Evolutionary conservation across 1,139 yeast species (phyloP).

Genomic region (Meyerozyma smithsonii): DNA sequence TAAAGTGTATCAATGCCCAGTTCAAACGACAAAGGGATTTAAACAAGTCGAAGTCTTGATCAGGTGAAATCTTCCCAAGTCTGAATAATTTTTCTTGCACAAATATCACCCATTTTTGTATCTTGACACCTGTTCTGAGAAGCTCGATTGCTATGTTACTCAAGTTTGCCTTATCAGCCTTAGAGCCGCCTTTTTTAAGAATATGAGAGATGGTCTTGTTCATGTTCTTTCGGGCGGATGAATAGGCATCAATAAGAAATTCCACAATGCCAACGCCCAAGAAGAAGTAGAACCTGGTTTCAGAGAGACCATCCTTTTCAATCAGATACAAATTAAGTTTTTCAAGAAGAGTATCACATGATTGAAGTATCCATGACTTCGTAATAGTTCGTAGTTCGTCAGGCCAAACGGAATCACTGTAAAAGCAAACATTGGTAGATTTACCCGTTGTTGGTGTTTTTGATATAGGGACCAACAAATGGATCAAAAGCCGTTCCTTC

Average conservation of each 20-base stretch:
- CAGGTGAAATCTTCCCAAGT: conserved; percentile 12
- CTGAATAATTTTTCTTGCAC: conserved; percentile 13
- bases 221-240: neutral
- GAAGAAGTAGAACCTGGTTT: neutral
- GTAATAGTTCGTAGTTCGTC: conserved; percentile 18
- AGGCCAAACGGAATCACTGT: conserved; percentile 26
- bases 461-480: conserved; percentile 23
- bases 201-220: neutral
- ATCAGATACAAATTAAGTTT: neutral
- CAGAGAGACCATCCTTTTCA: neutral
- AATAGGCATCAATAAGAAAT: neutral
- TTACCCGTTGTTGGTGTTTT: conserved; percentile 4
- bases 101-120: conserved; percentile 33
- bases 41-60: neutral
- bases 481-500: conserved; percentile 40
- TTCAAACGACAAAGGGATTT: conserved; percentile 18
- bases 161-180: neutral
- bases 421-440: conserved; percentile 14
- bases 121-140: conserved; percentile 31
- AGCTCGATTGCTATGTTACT: conserved; percentile 22
- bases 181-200: neutral
- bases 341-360: conserved; percentile 19
- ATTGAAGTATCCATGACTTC: conserved; percentile 32
- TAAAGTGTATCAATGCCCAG: conserved; percentile 33
- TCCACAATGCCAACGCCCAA: neutral